Evolutionary conservation across 2,329 filamentous ascomycete genomes (phyloP).

Genomic region (Colletotrichum godetiae): DNA sequence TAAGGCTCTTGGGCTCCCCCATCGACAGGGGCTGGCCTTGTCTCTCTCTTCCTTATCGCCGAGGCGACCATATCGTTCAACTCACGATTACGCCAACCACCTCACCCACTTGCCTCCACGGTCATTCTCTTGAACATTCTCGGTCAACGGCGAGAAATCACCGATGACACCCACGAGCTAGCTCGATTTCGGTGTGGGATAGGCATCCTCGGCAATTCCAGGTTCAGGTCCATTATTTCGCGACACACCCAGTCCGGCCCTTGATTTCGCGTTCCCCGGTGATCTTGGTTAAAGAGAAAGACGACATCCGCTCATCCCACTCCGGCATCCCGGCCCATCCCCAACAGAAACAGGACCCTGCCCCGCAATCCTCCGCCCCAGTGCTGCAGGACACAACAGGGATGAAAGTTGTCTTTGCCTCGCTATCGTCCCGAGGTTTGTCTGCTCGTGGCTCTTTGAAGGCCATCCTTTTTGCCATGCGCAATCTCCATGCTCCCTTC

Average conservation of each 20-base stretch:
- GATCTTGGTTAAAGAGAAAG: slow-evolving; percentile 16
- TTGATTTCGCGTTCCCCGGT: slow-evolving; percentile 3
- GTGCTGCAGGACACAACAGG: slow-evolving; percentile 20
- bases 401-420: slow-evolving; percentile 20
- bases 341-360: slow-evolving; percentile 37
- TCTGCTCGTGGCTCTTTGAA: not conserved
- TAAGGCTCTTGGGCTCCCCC: not conserved
- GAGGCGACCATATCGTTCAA: slow-evolving; percentile 15
- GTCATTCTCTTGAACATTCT: not conserved
- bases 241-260: slow-evolving; percentile 4
- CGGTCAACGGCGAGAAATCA: not conserved
- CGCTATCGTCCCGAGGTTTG: slow-evolving; percentile 17
- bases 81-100: not conserved
- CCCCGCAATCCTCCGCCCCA: slow-evolving; percentile 32
- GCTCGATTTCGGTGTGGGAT: not conserved
- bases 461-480: not conserved
- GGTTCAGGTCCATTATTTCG: not conserved
- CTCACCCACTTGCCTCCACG: not conserved
- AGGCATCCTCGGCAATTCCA: slow-evolving; percentile 19
- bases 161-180: not conserved
- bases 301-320: slow-evolving; percentile 25
- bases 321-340: slow-evolving; percentile 33
- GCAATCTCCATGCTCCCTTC: slow-evolving; percentile 1
- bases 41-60: slow-evolving; percentile 21
- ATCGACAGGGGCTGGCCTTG: slow-evolving; percentile 7